These are phyloP conservation scores for Aegilops tauschii DNA, from an alignment of 176 grass and related monocot genomes.

Conservation along the genomic window DNA sequence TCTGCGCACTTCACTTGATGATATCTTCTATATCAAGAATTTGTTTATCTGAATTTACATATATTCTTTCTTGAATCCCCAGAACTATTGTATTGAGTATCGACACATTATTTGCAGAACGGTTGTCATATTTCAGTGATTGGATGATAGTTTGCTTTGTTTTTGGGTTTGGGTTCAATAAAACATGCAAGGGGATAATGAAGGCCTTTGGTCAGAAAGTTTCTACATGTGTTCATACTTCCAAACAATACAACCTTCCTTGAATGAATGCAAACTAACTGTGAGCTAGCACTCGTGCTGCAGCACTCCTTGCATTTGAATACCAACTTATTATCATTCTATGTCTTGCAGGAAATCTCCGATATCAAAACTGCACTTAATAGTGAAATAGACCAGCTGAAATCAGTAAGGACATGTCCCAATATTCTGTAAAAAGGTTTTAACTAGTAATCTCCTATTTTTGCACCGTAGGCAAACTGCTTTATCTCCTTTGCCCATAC, in stretches of 20 bases:
- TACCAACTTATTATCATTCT: slow-evolving; percentile 18
- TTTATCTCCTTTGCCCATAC: slow-evolving; percentile 17
- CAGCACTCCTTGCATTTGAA: not conserved
- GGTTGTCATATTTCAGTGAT: not conserved
- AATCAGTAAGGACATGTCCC: slow-evolving; percentile 54
- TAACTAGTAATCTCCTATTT: not conserved
- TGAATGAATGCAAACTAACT: not conserved
- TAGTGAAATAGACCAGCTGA: slow-evolving; percentile 75
- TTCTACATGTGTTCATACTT: not conserved
- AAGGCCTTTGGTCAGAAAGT: not conserved
- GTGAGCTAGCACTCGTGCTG: not conserved
- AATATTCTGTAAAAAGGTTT: not conserved
- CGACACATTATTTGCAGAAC: not conserved
- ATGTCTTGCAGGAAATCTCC: slow-evolving; percentile 73
- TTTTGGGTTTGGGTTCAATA: not conserved
- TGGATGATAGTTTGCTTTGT: not conserved
- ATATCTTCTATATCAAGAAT: not conserved
- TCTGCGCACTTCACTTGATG: not conserved
- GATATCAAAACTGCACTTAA: slow-evolving; percentile 80
- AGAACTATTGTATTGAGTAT: not conserved
- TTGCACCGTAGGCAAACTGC: slow-evolving; percentile 11
- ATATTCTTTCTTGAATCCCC: not conserved
- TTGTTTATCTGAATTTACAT: not conserved
- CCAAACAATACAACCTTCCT: not conserved
- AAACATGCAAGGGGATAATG: not conserved